phyloP scores from a whole-genome alignment of 1,284 basidiomycete species.

The Coriolopsis trogii region DNA sequence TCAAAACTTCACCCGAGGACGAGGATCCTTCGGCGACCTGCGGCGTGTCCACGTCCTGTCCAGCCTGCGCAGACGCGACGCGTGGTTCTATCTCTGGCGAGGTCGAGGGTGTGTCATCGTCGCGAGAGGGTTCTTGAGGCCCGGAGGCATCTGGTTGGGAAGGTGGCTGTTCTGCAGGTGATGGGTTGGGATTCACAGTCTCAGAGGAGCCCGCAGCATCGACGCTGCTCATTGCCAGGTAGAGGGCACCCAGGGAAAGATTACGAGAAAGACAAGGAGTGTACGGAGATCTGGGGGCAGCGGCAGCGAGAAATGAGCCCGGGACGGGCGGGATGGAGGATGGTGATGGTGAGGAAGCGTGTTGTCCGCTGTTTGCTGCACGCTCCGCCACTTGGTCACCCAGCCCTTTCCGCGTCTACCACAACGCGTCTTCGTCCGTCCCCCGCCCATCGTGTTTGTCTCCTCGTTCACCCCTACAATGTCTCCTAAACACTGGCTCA shows the following conservation, averaged over 20 bases:
- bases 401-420: constrained; percentile 14
- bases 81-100: constrained; percentile 19
- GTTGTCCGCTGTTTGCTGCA: constrained; percentile 35
- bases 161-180: constrained; percentile 26
- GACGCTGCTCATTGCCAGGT: constrained; percentile 36
- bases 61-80: constrained; percentile 18
- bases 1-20: constrained; percentile 17
- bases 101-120: constrained; percentile 17
- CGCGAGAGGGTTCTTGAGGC: constrained; percentile 22
- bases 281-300: constrained; percentile 8
- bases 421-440: constrained; percentile 12
- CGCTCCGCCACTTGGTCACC: constrained; percentile 27
- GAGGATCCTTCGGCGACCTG: constrained; percentile 18
- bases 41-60: constrained; percentile 14
- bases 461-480: constrained; percentile 9
- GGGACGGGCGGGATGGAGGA: constrained; percentile 25
- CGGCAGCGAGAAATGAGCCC: constrained; percentile 12
- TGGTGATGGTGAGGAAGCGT: constrained; percentile 33
- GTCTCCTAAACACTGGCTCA: constrained; percentile 64
- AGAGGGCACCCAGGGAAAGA: constrained; percentile 16
- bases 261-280: constrained; percentile 1
- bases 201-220: constrained; percentile 31
- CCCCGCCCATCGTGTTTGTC: constrained; percentile 13
- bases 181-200: constrained; percentile 17
- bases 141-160: constrained; percentile 24